Evolutionary conservation across 306 rosid genomes (phyloP), one percentile per base, ranked within the genome.

Genomic region (Geum urbanum): DNA sequence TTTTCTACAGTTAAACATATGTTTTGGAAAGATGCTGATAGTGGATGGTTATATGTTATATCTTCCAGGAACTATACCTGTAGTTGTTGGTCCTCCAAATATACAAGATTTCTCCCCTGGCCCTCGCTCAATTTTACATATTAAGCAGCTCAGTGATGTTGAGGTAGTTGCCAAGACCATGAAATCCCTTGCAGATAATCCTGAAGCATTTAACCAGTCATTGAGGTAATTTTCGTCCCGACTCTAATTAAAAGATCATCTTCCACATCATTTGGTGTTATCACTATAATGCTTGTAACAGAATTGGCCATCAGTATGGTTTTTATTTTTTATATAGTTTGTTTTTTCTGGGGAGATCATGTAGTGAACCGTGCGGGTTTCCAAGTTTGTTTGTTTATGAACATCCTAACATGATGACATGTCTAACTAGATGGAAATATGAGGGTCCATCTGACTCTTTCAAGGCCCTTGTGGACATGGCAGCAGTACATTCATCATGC

Each of bases 391-490:
- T 18, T 63, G 65, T 48, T 12, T 65, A 13, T 40, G 32, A 71
- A 67, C 47, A 18, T 50, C 48, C 66, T 66, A 50, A 65, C 66
- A 70, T 45, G 11, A 72, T 69, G 70, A 71, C 57, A 64, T 81
- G 19, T 79, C 74, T 66, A 58, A 67, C 74, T 74, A 94, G 99
- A 90, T 94, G 99, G 99, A 94, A 94, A 85, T 82, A 85, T 66
- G 96, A 94, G 70, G 99, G 99, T 2, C 99, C 99, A 71, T 85
- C 92, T 22, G 92, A 94, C 82, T 86, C 96, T 72, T 94, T 94
- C 91, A 94, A 91, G 85, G 99, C 99, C 54, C 91, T 94, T 47
- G 87, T 94, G 74, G 99, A 94, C 84, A 94, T 94, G 99, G 99
- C 97, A 58, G 96, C 96, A 51, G 97, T 94, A 74, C 99, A 94